Base-by-base conservation (phyloP, 2,329 filamentous ascomycete species). In the Microsporum canis region DNA sequence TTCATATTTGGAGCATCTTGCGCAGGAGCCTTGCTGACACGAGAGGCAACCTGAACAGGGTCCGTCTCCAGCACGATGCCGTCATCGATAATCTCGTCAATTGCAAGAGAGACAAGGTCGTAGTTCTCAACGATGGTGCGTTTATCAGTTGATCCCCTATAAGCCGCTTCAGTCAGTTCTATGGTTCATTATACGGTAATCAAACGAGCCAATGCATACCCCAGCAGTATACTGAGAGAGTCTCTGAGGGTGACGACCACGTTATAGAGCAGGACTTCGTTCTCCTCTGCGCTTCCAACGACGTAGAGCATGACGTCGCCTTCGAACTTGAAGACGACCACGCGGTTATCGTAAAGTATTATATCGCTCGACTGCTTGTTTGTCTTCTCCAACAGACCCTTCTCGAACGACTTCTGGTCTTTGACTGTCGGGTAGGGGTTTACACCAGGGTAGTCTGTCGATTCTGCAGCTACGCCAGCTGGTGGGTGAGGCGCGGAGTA, bases 121-220 rank as follows among this genome's bases (percentile, higher is more conserved):
- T 97, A 99, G 82, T 97, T 97, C 78, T 99, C 94, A 71, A 97
- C 87, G 67, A 97, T 91, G 62, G 94, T 97, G 67, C 94, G 87
- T 82, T 96, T 96, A 79, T 99, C 94, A 58, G 95, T 91, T 38
- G 90, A 90, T 82, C 95, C 92, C 76, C 90, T 96, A 67, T 33
- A 63, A 23, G 17, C 17, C 17, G 17, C 34, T 38, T 57, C 31
- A 60, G 67, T 70, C 65, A 68, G 65, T 51, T 29, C 39, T 41
- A 38, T 34, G 1, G 7, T n/a, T 7, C 3, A 31, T 17, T 12
- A 12, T 41, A 33, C n/a, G 4, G 45, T 14, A 10, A 10, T 34
- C 0, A 60, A 29, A 55, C 49, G 36, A 33, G 38, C 39, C 39
- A 17, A 49, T 53, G 68, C 84, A 64, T 78, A 95, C 91, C 96